Evolutionary conservation across 768 basidiomycete species (phyloP).

Genomic region (Tylopilus plumbeoviolaceoides): DNA sequence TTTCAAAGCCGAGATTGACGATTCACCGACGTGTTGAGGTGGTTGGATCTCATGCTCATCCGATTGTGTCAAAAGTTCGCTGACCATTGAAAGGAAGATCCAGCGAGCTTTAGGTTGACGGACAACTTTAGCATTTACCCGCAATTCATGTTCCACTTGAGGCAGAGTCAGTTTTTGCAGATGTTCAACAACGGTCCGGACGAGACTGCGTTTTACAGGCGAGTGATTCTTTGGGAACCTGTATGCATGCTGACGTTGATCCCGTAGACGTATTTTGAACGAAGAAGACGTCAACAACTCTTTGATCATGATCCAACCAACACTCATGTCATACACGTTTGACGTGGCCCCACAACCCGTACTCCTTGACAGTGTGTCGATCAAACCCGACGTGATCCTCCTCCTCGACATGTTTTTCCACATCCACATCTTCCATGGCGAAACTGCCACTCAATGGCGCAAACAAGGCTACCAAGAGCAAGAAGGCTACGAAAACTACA

Average conservation of each 20-base stretch:
- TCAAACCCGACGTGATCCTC: conserved; percentile 94
- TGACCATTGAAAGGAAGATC: conserved; percentile 97
- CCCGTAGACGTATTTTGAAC: conserved; percentile 80
- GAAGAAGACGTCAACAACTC: conserved; percentile 99
- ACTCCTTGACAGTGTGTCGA: conserved; percentile 93
- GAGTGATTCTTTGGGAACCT: conserved; percentile 17
- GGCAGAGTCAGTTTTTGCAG: conserved; percentile 96
- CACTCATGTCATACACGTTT: conserved; percentile 97
- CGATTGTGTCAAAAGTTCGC: too few species aligned
- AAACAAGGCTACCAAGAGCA: too few species aligned
- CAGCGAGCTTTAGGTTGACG: conserved; percentile 83
- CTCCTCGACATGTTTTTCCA: conserved; percentile 99
- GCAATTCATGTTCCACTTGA: conserved; percentile 99
- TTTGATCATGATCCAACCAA: conserved; percentile 99
- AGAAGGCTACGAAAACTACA: too few species aligned
- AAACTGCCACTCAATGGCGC: too few species aligned
- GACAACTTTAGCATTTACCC: conserved; percentile 99
- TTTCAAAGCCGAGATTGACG: too few species aligned
- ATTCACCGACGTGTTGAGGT: too few species aligned
- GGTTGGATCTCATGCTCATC: too few species aligned
- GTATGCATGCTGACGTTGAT: conserved; percentile 1
- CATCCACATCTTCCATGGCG: conserved; percentile 99
- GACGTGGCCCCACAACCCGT: conserved; percentile 91
- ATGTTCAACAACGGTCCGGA: conserved; percentile 99
- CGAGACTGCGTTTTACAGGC: conserved; percentile 98